Evolutionary conservation across 1,284 basidiomycete genomes (phyloP).

Genomic region (Porodaedalea pini): DNA sequence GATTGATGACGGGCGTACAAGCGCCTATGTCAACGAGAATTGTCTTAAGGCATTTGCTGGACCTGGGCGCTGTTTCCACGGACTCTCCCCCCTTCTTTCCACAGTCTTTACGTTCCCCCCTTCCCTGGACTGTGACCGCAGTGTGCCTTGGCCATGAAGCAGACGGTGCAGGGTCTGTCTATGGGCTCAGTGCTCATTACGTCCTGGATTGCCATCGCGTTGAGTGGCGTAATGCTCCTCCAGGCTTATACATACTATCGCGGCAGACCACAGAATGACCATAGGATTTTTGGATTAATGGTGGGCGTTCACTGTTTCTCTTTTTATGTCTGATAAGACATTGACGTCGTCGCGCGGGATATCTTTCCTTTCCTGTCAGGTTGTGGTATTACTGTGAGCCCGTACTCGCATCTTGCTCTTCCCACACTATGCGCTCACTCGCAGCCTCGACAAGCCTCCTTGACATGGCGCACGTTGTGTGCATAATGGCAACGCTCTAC

Average conservation of each 20-base stretch:
- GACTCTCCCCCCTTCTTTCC: neutral
- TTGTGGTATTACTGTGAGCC: neutral
- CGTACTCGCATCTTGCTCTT: neutral
- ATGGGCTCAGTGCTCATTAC: constrained; percentile 16
- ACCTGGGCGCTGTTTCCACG: neutral
- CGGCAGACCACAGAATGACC: constrained; percentile 5
- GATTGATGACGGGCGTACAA: neutral
- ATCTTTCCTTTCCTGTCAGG: neutral
- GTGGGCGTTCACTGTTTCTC: constrained; percentile 1
- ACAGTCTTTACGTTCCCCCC: neutral
- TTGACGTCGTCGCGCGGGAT: neutral
- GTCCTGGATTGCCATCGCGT: constrained; percentile 18
- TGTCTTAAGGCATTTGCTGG: neutral
- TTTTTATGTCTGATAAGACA: neutral
- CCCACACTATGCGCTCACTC: neutral
- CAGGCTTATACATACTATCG: constrained; percentile 20
- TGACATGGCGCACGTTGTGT: constrained; percentile 15
- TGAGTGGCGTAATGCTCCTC: constrained; percentile 17
- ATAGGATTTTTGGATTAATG: neutral
- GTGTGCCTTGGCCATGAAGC: constrained; percentile 1
- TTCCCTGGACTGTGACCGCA: no score
- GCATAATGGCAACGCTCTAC: constrained; percentile 19
- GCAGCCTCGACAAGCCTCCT: neutral
- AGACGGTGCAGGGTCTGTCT: constrained; percentile 2
- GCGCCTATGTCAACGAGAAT: neutral